Conservation (phyloP, 1,139 yeast species). For the Groenewaldozyma sp. region DNA sequence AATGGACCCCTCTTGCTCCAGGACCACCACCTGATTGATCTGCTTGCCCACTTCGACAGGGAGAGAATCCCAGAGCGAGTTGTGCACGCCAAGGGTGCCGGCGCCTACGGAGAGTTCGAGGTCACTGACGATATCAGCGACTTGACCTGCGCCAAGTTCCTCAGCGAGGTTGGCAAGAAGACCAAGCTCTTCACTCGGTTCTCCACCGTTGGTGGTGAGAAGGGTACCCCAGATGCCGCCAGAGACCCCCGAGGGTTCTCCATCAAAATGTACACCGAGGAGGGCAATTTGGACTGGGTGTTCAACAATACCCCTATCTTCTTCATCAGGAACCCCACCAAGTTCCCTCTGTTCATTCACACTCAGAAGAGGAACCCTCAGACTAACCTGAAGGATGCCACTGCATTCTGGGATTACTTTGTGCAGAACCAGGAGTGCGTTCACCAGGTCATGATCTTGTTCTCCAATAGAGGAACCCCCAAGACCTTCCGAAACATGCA, state of each 20-base stretch:
- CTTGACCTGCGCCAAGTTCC: conserved; percentile 59
- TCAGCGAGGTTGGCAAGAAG: conserved; percentile 61
- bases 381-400: conserved; percentile 70
- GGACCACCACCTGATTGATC: conserved; percentile 69
- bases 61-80: conserved; percentile 87
- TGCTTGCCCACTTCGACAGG: conserved; percentile 75
- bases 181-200: conserved; percentile 67
- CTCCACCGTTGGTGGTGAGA: conserved; percentile 86
- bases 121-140: conserved; percentile 78
- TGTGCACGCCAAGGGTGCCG: conserved; percentile 86
- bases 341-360: conserved; percentile 84
- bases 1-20: conserved; percentile 71
- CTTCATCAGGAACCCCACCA: conserved; percentile 77
- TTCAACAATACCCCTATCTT: conserved; percentile 86
- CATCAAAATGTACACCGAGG: conserved; percentile 75
- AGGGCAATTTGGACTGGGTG: conserved; percentile 82
- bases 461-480: conserved; percentile 70
- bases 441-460: conserved; percentile 56
- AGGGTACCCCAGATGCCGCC: conserved; percentile 75
- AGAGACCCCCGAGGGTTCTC: conserved; percentile 90
- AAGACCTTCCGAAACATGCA: conserved; percentile 55
- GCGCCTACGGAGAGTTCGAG: conserved; percentile 74
- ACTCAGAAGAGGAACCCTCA: conserved; percentile 83
- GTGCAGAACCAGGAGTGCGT: conserved; percentile 53
- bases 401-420: conserved; percentile 62